phyloP scores from a whole-genome alignment of 2,329 filamentous ascomycete species.

The Tolypocladium endophyticum region DNA sequence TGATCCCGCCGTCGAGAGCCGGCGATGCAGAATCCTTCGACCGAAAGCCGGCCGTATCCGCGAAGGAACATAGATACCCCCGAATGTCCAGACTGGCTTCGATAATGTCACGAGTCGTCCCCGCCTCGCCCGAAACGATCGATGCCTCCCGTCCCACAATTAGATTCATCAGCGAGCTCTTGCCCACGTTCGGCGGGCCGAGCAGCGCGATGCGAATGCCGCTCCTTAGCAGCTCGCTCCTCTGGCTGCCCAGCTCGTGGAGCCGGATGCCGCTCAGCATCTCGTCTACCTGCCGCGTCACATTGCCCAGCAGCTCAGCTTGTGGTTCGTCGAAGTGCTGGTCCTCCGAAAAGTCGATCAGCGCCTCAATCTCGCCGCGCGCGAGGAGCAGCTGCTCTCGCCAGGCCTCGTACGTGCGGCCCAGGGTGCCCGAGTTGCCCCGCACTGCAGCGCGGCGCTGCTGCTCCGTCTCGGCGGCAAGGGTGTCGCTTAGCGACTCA shows the following conservation, averaged over 20 bases:
- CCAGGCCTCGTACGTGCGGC: slow-evolving; percentile 75
- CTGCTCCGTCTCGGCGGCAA: slow-evolving; percentile 74
- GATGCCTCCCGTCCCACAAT: slow-evolving; percentile 88
- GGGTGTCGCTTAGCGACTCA: slow-evolving; percentile 51
- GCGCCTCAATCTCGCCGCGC: slow-evolving; percentile 81
- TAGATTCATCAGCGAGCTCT: slow-evolving; percentile 85
- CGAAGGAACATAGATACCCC: slow-evolving; percentile 86
- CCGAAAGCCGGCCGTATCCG: slow-evolving; percentile 86
- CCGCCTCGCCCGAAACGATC: slow-evolving; percentile 87
- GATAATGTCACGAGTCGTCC: slow-evolving; percentile 88
- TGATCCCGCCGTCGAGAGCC: neutral
- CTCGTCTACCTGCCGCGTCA: slow-evolving; percentile 50
- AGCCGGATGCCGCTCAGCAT: slow-evolving; percentile 54
- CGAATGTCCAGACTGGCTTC: slow-evolving; percentile 84
- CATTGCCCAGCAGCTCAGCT: slow-evolving; percentile 56
- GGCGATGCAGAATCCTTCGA: slow-evolving; percentile 18
- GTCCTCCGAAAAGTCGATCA: slow-evolving; percentile 96
- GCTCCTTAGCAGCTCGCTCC: slow-evolving; percentile 72
- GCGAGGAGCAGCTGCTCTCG: slow-evolving; percentile 65
- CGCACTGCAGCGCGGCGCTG: slow-evolving; percentile 80
- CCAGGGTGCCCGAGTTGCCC: slow-evolving; percentile 60
- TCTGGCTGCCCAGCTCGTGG: slow-evolving; percentile 67
- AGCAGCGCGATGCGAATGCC: slow-evolving; percentile 81
- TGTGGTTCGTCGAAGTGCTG: slow-evolving; percentile 93
- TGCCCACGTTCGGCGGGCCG: slow-evolving; percentile 88